Base-by-base conservation (phyloP, 1,139 yeast genomes). In the Suhomyces maxii region DNA sequence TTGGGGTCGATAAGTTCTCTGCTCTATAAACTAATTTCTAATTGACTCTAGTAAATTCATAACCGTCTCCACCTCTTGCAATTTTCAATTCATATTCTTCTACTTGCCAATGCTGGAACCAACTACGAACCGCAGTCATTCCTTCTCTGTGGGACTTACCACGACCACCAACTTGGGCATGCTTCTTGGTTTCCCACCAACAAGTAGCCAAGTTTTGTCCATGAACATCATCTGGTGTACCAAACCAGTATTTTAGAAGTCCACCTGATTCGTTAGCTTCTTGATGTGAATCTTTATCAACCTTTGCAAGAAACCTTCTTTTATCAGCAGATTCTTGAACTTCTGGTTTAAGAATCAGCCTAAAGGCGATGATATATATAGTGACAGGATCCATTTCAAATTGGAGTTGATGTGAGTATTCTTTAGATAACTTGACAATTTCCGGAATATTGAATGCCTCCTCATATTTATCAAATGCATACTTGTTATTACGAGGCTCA, bases 131-230 rank as follows among this genome's bases (percentile, higher is more conserved):
- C 3, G 59, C 49, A 1, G 52, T 42, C 58, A 67, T 63, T 3
- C 69, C 69, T 37, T 58, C 55, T 35, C 66, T 47, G 45, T 67
- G 71, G 3, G 61, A 57, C 31, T 53, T 46, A 3, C 69, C 70
- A 1, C 61, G 58, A 2, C 71, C 72, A 7, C 72, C 71, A 5
- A 37, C 28, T 40, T 50, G 53, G 8, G 72, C 69, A 39, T 61
- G 59, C 13, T 48, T 44, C 30, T 52, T 55, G 34, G 50, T 48
- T 26, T 55, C 55, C 72, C 71, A 67, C 71, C 69, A 67, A 43
- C 71, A 67, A 1, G 72, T 67, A 6, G 71, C 72, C 40, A 67
- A 51, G 45, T 67, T 67, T 43, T 61, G 58, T 0, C 67, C 71
- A 23, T 49, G 49, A 7, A 46, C 56, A 33, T 54, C 53, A 41